A percentile compares a stretch with the other conserved stretches of the same genome.
phyloP scores from a whole-genome alignment of 495 filamentous ascomycete genomes.

The Trichoderma asperelloides region DNA sequence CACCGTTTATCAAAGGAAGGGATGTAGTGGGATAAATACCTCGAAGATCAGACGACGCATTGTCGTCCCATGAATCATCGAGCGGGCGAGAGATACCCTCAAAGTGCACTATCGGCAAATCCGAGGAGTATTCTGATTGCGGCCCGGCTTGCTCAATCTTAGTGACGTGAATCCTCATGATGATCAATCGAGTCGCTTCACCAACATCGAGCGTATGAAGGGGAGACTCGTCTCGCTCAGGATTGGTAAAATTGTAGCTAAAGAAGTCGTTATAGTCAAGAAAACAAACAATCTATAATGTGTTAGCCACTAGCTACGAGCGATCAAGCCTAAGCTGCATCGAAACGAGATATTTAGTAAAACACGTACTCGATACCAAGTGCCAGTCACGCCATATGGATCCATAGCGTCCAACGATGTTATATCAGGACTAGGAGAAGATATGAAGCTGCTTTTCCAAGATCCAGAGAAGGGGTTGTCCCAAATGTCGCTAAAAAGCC shows the following conservation, averaged over 20 bases:
- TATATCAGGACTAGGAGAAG: constrained; percentile 20
- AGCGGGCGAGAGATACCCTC: constrained; percentile 44
- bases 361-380: constrained; percentile 42
- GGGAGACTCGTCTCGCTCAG: constrained; percentile 24
- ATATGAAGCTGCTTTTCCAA: constrained; percentile 37
- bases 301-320: neutral
- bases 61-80: constrained; percentile 49
- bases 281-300: constrained; percentile 39
- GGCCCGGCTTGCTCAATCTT: constrained; percentile 41
- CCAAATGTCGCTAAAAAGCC: constrained; percentile 40
- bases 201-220: constrained; percentile 41
- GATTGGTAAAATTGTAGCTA: constrained; percentile 46
- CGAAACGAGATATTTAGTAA: neutral
- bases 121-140: constrained; percentile 34
- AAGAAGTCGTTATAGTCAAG: constrained; percentile 56
- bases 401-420: constrained; percentile 38
- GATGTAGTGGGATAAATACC: constrained; percentile 18
- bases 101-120: constrained; percentile 50
- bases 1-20: neutral
- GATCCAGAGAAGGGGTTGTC: constrained; percentile 43
- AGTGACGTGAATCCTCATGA: constrained; percentile 48
- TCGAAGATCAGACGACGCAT: constrained; percentile 46
- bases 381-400: constrained; percentile 52
- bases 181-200: constrained; percentile 55
- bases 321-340: constrained; percentile 10